Evolutionary conservation across 495 filamentous ascomycete genomes (phyloP).

Genomic region (Pyronema omphalodes): DNA sequence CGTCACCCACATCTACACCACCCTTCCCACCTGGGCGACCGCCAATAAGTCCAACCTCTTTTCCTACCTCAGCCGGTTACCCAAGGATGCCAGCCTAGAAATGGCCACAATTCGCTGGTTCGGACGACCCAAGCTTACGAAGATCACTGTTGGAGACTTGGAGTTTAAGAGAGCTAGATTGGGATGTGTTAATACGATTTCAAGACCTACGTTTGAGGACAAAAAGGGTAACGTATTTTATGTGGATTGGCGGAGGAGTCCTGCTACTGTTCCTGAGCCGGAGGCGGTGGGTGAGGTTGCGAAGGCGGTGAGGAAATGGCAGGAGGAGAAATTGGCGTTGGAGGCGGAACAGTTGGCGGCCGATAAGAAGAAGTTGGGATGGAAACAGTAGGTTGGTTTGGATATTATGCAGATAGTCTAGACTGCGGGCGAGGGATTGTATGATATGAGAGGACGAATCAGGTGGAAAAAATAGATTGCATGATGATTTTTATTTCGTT

Average conservation of each 20-base stretch:
- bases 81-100: neutral
- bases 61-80: neutral
- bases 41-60: neutral
- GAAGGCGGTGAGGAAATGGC: neutral
- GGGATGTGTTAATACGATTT: constrained; percentile 1
- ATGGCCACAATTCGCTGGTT: neutral
- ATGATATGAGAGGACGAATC: too few relatives aligned
- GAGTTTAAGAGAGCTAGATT: neutral
- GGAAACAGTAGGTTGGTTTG: too few relatives aligned
- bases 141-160: neutral
- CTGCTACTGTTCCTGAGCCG: neutral
- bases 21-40: neutral
- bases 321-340: neutral
- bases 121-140: neutral
- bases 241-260: neutral
- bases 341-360: neutral
- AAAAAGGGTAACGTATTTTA: neutral
- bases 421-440: too few relatives aligned
- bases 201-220: neutral
- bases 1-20: neutral
- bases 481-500: too few relatives aligned
- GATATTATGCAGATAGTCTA: too few relatives aligned
- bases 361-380: too few relatives aligned
- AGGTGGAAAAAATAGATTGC: too few relatives aligned
- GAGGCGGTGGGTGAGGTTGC: neutral